Evolutionary conservation across 2,329 filamentous ascomycete genomes (phyloP), one percentile per base, ranked within the genome.

Genomic region (Neobulgaria alba): DNA sequence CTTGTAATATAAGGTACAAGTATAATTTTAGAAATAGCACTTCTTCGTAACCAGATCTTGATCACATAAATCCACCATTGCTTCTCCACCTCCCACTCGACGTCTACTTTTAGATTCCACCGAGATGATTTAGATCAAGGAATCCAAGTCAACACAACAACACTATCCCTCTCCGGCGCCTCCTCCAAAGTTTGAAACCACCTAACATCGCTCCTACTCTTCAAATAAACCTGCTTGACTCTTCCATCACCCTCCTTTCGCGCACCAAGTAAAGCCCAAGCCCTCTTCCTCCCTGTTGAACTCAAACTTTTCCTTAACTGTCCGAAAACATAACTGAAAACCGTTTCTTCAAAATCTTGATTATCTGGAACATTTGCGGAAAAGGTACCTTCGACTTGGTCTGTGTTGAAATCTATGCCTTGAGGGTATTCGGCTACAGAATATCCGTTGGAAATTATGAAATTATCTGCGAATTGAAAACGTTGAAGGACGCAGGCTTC

Each of bases 221-320:
- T 66, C 5, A 71, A 64, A 48, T 75, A 78, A 2, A 72, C 63
- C 55, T 77, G 73, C 36, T 64, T 65, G 4, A 77, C 67, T 1
- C 64, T 68, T 8, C 70, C 70, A 47, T 73, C 69, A 0, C 64
- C 60, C 31, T 67, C 66, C 15, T 69, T 53, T 2, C 58, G 62
- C 0, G 70, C 67, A 42, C 75, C 71, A 38, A 73, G 62, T 5
- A 77, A 55, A 33, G 74, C 69, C 70, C 70, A 74, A 23, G 66
- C 63, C 32, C 67, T 66, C 59, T 74, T 74, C 40, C 63, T 63
- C 3, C 71, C 71, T 0, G 68, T 71, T 49, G 63, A 61, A 34
- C 63, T 58, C 10, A 74, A 58, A 21, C 61, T 66, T 17, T 65
- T 65, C 4, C 71, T 59, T 43, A 71, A 64, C 4, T 68, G 67